Conservation (phyloP, 2,329 filamentous ascomycete genomes). For the Calonectria ilicicola region DNA sequence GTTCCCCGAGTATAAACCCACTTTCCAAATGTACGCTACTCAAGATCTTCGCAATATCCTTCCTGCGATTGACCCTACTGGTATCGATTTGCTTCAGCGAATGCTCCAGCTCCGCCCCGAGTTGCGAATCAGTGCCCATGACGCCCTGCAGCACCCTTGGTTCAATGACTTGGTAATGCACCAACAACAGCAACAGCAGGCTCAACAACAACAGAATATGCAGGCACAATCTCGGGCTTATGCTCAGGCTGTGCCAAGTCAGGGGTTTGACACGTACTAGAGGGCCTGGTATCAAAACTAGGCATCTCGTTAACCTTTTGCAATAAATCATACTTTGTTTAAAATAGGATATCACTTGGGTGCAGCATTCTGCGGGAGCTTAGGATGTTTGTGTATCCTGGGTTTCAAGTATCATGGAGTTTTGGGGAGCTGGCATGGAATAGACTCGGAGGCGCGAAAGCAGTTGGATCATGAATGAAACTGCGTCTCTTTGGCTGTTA, state of each 20-base stretch:
- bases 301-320: background rate
- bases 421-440: slow-evolving; percentile 33
- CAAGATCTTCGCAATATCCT: slow-evolving; percentile 90
- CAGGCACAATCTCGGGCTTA: slow-evolving; percentile 57
- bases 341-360: background rate
- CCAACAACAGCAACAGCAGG: slow-evolving; percentile 60
- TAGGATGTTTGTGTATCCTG: background rate
- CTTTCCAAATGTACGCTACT: slow-evolving; percentile 93
- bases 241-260: slow-evolving; percentile 53
- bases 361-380: slow-evolving; percentile 9
- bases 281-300: background rate
- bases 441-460: slow-evolving; percentile 34
- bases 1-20: slow-evolving; percentile 97
- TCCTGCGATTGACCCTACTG: slow-evolving; percentile 88
- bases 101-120: slow-evolving; percentile 96
- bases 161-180: slow-evolving; percentile 80
- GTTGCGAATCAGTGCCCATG: slow-evolving; percentile 86
- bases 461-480: slow-evolving; percentile 30
- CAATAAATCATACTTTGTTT: background rate
- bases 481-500: slow-evolving; percentile 21
- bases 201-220: slow-evolving; percentile 49
- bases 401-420: slow-evolving; percentile 38
- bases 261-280: slow-evolving; percentile 53
- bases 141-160: slow-evolving; percentile 92
- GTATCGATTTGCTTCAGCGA: slow-evolving; percentile 86